Base-by-base conservation (phyloP, 495 filamentous ascomycete species). In the Glutinoglossum americanum region DNA sequence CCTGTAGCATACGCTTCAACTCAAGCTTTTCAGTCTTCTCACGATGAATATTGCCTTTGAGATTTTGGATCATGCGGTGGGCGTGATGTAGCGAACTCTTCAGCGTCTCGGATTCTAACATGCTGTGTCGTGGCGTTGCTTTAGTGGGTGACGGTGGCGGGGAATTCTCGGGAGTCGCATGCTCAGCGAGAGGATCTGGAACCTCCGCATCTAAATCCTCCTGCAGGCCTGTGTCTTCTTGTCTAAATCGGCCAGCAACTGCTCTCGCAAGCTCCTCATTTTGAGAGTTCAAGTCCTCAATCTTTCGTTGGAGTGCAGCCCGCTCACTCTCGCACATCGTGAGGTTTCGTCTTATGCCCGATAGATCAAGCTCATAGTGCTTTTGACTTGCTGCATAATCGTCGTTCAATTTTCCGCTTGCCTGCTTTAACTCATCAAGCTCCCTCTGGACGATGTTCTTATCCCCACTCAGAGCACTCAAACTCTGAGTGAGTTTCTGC, bases 1-100 rank as follows among this genome's bases (percentile, higher is more conserved):
- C 92, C 71, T 95, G 93, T 32, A 98, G 76, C 80, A 98, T 87
- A 57, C 93, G 84, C 68, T 85, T 90, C 51, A 96, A 75, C 66
- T 98, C 92, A 25, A 94, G 77, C 73, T 95, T 98, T 67, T 98
- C 92, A 0, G 90, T 93, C 76, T 94, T 98, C 70, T 98, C 92
- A 27, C 92, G 83, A 66, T 96, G 88, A 55, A 97, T 85, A 62
- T 88, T 94, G 67, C 81, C 85, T 71, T 94, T 88, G 35, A 97
- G 75, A 59, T 87, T 90, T 65, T 96, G 87, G 56, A 98, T 95
- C 77, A 94, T 93, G 51, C 88, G 79, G 64, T 97, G 90, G 37
- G 92, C 92, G 69, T 97, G 92, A 58, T 89, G 83, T 32, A 96
- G 74, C 21, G 88, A 94, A 53, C 87, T 94, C 71, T 88, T 90